Evolutionary conservation across 2,329 filamentous ascomycete species (phyloP), one percentile per base, ranked within the genome.

Genomic region (Metarhizium robertsii): DNA sequence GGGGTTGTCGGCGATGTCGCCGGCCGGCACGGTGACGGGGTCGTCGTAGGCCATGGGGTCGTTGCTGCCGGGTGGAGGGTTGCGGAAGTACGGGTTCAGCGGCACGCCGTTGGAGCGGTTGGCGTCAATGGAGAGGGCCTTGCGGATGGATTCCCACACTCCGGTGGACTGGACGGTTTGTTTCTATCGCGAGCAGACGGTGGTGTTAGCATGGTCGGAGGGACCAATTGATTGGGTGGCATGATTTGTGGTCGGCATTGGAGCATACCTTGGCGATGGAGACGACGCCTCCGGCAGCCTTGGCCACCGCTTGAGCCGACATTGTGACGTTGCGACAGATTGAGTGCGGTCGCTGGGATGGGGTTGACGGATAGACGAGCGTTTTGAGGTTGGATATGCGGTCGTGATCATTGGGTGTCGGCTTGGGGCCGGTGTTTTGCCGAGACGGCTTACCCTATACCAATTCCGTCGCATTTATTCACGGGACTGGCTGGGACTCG

Each of bases 81-180:
- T 87, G 65, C 94, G 92, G 81, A 83, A 96, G 77, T 92, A 86
- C 45, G 91, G 85, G 80, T 97, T 97, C 66, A 99, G 77, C 50
- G 94, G 94, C 20, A 99, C 78, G 72, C 94, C 94, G 66, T 87
- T 91, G 62, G 92, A 96, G 62, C 94, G 92, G 67, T 89, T 84
- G 40, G 91, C 82, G 71, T 96, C 92, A 66, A 99, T 76, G 62
- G 90, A 84, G 62, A 96, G 73, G 64, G 86, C 70, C 63, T 85
- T 83, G 70, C 92, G 91, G 71, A 99, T 76, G 55, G 76, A 77
- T 68, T 92, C 91, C 88, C 90, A 97, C 72, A 97, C 77, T 45
- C 94, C 94, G 43, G 80, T 83, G 53, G 92, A 94, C 70, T 96
- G 89, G 61, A 97, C 78, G 40, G 92, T 95, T 77, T 99, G 92